phyloP scores from a whole-genome alignment of 2,329 filamentous ascomycete species.

The Cladosporium cucumerinum region DNA sequence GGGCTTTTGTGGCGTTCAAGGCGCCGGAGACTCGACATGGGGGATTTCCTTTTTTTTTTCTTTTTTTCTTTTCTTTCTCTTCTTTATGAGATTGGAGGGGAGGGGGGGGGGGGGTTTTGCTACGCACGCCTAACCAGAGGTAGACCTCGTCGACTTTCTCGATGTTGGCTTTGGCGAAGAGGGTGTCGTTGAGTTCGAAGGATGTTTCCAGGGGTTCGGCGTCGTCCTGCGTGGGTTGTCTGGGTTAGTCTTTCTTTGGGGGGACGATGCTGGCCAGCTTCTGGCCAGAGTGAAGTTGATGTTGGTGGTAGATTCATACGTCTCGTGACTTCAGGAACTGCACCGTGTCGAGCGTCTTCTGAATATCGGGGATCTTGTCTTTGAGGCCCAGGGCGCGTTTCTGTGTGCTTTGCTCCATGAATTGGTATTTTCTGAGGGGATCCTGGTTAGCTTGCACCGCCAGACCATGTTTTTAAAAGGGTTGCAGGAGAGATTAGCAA shows the following conservation, averaged over 20 bases:
- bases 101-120: too few relatives aligned
- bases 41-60: too few relatives aligned
- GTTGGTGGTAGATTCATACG: slow-evolving; percentile 44
- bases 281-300: neutral
- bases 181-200: slow-evolving; percentile 94
- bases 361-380: slow-evolving; percentile 96
- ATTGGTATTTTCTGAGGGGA: slow-evolving; percentile 85
- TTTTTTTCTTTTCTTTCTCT: too few relatives aligned
- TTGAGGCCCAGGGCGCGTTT: slow-evolving; percentile 74
- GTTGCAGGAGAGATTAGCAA: neutral
- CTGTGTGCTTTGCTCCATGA: slow-evolving; percentile 95
- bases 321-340: slow-evolving; percentile 75
- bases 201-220: slow-evolving; percentile 78
- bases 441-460: neutral
- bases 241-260: neutral
- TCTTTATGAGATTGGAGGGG: neutral
- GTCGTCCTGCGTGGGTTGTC: slow-evolving; percentile 34
- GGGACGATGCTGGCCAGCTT: neutral
- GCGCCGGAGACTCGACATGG: neutral
- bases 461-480: neutral
- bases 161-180: slow-evolving; percentile 84
- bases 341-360: slow-evolving; percentile 91
- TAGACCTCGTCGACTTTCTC: slow-evolving; percentile 87
- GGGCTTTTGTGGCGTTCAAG: neutral
- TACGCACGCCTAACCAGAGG: slow-evolving; percentile 83